Base-by-base conservation (phyloP, 179 eudicot species). In the Patellifolia procumbens region DNA sequence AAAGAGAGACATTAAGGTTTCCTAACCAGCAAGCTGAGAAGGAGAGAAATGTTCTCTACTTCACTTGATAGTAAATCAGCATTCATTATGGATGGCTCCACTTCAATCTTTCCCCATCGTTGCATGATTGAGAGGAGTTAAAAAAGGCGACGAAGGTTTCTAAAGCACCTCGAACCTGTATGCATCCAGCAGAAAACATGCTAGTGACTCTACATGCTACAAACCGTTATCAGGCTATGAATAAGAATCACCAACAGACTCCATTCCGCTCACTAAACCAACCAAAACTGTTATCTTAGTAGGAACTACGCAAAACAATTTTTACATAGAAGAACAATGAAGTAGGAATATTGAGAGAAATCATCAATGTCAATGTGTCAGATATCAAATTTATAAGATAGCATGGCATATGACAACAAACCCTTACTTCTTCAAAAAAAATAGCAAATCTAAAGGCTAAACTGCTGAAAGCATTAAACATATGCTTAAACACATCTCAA, bases 81-180 rank as follows among this genome's bases (percentile, higher is more conserved):
- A 75, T 95, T 95, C 93, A 95, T 85, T 70, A 87, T 85, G 79
- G 94, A 86, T 15, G 99, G 97, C 79, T 93, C 95, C 83, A 95
- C 89, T 77, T 86, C 97, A 77, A 85, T 83, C 66, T 86, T 84
- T 53, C n/a, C 87, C 55, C 55, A 75, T 85, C 84, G 83, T 91
- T 19, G 83, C 84, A 87, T 89, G 90, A 79, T 85, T 91, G 74
- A 95, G 86, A 68, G 90, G 98, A 80, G 93, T 91, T 83, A n/a
- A 95, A 84, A 65, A 97, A 97, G 78, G 93, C 86, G 56, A 90
- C 90, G 78, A 95, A 88, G 75, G 99, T 90, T 90, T 95, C 99
- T 28, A 95, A 84, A 78, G 97, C 95, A 72, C 99, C 97, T 49
- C 95, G 93, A 75, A 95, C 92, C 99, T 95, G 83, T 78, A 85